Conservation (phyloP, 2,329 filamentous ascomycete species). For the Gaeumannomyces sp. region DNA sequence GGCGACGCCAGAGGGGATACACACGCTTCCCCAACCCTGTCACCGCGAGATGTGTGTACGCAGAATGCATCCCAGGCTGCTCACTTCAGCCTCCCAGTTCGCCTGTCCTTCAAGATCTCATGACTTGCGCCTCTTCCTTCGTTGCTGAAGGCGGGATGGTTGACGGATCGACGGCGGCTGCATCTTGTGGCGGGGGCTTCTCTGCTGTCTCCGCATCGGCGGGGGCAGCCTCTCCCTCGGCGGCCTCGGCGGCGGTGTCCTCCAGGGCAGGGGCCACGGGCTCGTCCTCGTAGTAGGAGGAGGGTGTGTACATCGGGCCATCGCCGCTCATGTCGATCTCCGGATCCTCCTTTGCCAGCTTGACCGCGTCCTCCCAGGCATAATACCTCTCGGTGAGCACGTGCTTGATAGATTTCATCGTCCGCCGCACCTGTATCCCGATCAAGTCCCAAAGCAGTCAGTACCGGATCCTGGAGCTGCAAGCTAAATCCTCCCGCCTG, state of each 20-base stretch:
- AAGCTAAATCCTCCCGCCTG: too few relatives aligned
- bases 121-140: background rate
- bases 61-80: background rate
- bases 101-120: background rate
- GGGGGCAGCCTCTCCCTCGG: background rate
- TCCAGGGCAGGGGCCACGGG: constrained; percentile 18
- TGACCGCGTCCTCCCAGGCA: constrained; percentile 72
- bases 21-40: background rate
- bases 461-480: background rate
- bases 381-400: constrained; percentile 83
- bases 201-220: constrained; percentile 2
- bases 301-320: constrained; percentile 44
- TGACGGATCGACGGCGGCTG: constrained; percentile 12
- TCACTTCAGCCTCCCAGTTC: background rate
- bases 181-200: constrained; percentile 1
- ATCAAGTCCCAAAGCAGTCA: constrained; percentile 10
- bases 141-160: constrained; percentile 14
- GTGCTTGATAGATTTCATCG: constrained; percentile 78
- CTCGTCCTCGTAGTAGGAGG: constrained; percentile 29
- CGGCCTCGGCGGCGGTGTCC: constrained; percentile 14
- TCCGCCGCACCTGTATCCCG: constrained; percentile 59
- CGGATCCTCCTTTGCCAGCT: constrained; percentile 58
- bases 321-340: constrained; percentile 55
- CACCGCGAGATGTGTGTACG: background rate
- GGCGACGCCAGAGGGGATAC: background rate